Evolutionary conservation across 768 basidiomycete species (phyloP).

Genomic region (Russula sp.): DNA sequence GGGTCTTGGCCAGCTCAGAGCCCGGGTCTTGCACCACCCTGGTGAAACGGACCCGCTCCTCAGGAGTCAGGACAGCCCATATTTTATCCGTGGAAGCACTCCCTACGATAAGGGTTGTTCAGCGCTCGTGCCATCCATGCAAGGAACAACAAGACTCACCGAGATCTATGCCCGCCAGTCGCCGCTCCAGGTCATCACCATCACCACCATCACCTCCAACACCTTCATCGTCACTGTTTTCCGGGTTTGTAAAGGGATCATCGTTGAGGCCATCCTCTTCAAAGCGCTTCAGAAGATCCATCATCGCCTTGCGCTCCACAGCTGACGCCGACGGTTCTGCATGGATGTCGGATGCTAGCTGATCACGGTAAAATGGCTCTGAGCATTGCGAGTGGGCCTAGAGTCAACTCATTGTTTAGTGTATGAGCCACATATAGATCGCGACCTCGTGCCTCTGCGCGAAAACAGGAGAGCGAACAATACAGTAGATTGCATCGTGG

Average conservation of each 20-base stretch:
- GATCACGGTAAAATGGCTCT: slow-evolving; percentile 76
- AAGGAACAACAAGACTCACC: slow-evolving; percentile 42
- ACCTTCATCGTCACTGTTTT: slow-evolving; percentile 40
- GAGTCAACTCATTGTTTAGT: not conserved
- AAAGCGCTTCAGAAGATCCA: slow-evolving; percentile 67
- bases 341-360: slow-evolving; percentile 63
- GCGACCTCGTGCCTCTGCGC: slow-evolving; percentile 41
- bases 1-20: slow-evolving; percentile 56
- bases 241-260: slow-evolving; percentile 39
- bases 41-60: slow-evolving; percentile 60
- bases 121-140: too few relatives aligned
- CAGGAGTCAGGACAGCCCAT: slow-evolving; percentile 58
- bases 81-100: slow-evolving; percentile 53
- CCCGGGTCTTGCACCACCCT: slow-evolving; percentile 57
- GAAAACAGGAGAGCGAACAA: slow-evolving; percentile 78
- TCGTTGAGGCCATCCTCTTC: slow-evolving; percentile 56
- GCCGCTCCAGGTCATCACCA: slow-evolving; percentile 44
- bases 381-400: slow-evolving; percentile 72
- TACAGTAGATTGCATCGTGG: slow-evolving; percentile 78
- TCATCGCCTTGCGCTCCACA: slow-evolving; percentile 61
- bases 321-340: slow-evolving; percentile 51
- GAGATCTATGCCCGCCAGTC: slow-evolving; percentile 59
- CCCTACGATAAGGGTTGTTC: slow-evolving; percentile 41
- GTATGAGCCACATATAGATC: not conserved
- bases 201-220: slow-evolving; percentile 29